Percentiles rank a stretch among this genome's conserved stretches.
phyloP scores from a whole-genome alignment of 1,284 basidiomycete genomes.

The Exobasidium cylindrosporum region DNA sequence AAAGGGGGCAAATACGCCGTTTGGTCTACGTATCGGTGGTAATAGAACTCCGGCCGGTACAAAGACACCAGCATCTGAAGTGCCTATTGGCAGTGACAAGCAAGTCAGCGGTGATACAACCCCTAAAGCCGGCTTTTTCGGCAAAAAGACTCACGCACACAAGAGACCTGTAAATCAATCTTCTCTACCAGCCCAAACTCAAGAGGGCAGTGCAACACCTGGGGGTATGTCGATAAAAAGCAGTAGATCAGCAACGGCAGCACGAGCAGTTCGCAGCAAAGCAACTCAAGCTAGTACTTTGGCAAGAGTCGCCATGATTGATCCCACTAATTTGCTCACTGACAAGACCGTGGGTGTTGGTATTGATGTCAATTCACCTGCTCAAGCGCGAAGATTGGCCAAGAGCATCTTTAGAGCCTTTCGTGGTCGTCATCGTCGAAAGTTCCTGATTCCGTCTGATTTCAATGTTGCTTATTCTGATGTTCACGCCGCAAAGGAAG shows the following conservation, averaged over 20 bases:
- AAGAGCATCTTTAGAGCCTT: conserved; percentile 68
- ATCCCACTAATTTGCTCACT: conserved; percentile 27
- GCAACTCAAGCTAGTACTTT: conserved; percentile 19
- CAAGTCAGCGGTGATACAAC: conserved; percentile 8
- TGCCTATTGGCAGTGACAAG: neutral
- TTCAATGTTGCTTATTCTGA: conserved; percentile 69
- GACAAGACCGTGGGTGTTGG: conserved; percentile 40
- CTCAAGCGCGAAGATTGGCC: conserved; percentile 63
- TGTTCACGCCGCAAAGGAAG: conserved; percentile 63
- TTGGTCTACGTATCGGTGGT: conserved; percentile 56
- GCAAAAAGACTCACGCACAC: conserved; percentile 36
- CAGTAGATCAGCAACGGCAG: neutral
- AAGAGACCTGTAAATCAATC: conserved; percentile 21
- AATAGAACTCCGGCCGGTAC: conserved; percentile 3
- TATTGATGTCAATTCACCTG: conserved; percentile 47
- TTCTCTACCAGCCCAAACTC: no score
- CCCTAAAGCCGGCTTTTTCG: conserved; percentile 11
- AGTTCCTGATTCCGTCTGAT: conserved; percentile 68
- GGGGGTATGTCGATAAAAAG: neutral
- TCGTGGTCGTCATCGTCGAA: conserved; percentile 58
- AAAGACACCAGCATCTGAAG: neutral
- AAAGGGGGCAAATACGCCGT: conserved; percentile 25
- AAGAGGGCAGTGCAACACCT: neutral
- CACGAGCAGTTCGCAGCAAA: conserved; percentile 10
- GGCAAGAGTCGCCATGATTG: conserved; percentile 45